Base-by-base conservation (phyloP, 1,139 yeast genomes). In the Taphrina populina region DNA sequence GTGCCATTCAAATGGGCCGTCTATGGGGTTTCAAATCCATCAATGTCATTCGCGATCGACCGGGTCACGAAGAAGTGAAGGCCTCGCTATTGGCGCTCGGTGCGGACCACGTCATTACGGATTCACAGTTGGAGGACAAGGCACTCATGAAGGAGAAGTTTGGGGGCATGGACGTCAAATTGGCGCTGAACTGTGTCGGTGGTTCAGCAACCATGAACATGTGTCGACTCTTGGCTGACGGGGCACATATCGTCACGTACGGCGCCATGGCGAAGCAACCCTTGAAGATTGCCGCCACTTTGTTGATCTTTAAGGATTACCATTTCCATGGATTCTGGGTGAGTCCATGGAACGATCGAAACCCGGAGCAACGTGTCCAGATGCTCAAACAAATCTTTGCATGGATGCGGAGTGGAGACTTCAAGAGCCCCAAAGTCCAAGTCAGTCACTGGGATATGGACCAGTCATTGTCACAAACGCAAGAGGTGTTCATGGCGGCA, bases 261-360 rank as follows among this genome's bases (percentile, higher is more conserved):
- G 99, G 99, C 26, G 98, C 96, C 49, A 92, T 92, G 98, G 87
- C 97, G 4, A 82, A 83, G 75, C 92, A 88, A 71, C 98, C 98
- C 2, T 94, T 94, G 23, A 78, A 81, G 15, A 71, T 92, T 59
- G 96, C 97, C 39, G 88, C 96, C 0, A 81, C 95, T 1, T 73
- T 87, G 60, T 86, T 87, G 66, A 90, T 94, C 62, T 92, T 92
- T 75, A 92, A 88, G 69, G 85, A 90, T 66, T 71, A 92, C 59
- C 83, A 86, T 17, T 82, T 90, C 58, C 80, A 82, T 39, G 98
- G 99, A 0, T 92, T 85, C 73, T 92, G 99, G 98, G 82, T 92
- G 57, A 86, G 97, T 8, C 82, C 77, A 49, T 83, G 86, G 73
- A 78, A 83, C 62, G 81, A 82, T 65, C 70, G 76, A 58, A 75